Percentiles rank a stretch among this genome's conserved stretches.
Conservation (phyloP, 2,329 filamentous ascomycete species). For the Colletotrichum cuscutae region DNA sequence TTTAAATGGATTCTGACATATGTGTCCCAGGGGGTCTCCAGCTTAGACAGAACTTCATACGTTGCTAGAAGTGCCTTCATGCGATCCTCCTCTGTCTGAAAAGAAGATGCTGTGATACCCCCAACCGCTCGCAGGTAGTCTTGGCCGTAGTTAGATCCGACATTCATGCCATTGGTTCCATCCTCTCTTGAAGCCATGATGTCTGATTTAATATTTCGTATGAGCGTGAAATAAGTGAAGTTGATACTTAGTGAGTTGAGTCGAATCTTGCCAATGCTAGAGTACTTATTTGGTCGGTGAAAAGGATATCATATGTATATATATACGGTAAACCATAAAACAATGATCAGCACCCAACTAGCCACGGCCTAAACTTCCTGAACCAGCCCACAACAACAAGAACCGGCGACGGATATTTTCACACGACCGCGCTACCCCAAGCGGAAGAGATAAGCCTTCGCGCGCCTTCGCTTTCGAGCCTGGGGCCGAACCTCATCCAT, state of each 20-base stretch:
- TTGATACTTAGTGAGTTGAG: no score
- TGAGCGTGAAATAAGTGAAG: no score
- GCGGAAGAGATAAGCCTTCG: neutral
- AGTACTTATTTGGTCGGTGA: no score
- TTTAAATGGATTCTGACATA: neutral
- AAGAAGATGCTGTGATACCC: neutral
- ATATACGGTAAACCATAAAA: neutral
- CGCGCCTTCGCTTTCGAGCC: neutral
- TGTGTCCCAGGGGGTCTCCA: slow-evolving; percentile 21
- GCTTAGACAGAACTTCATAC: neutral
- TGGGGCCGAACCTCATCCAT: neutral
- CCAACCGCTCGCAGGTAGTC: slow-evolving; percentile 1
- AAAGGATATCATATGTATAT: no score
- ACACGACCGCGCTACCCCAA: neutral
- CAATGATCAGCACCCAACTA: neutral
- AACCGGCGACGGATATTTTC: neutral
- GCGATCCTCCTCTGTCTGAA: slow-evolving; percentile 6
- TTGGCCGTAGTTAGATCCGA: neutral
- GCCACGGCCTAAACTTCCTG: neutral
- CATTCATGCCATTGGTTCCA: neutral
- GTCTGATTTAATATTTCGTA: neutral
- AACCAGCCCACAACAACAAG: neutral
- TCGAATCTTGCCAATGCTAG: no score
- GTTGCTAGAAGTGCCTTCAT: neutral
- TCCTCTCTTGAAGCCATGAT: neutral